Evolutionary conservation across 139 green algal genomes (phyloP).

Genomic region (Desmodesmus armatus): DNA sequence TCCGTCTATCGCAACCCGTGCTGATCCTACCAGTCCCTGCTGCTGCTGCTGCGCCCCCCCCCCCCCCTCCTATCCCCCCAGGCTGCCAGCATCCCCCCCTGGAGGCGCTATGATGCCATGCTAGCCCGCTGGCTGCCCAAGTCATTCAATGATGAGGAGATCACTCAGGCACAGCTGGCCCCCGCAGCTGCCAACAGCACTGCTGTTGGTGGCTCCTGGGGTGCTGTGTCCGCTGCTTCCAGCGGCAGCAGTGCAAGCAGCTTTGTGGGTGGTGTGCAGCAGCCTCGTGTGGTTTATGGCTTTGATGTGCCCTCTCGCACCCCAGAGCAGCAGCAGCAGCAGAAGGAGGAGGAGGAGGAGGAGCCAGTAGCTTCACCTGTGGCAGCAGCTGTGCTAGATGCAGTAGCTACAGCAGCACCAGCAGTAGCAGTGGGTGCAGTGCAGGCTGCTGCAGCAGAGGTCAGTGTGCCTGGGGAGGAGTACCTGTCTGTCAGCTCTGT

Average conservation of each 20-base stretch:
- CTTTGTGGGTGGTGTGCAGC: not conserved
- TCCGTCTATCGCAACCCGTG: too few relatives aligned
- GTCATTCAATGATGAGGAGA: not conserved
- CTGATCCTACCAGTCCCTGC: too few relatives aligned
- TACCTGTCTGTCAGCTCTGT: too few relatives aligned
- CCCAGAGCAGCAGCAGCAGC: constrained; percentile 9
- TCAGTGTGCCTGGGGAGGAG: too few relatives aligned
- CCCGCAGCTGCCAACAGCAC: not conserved
- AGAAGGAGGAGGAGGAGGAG: not conserved
- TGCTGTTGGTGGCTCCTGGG: not conserved
- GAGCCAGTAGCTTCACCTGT: not conserved
- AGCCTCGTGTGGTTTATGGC: not conserved
- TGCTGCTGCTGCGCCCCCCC: not conserved
- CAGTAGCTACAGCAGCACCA: not conserved
- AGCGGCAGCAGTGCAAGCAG: constrained; percentile 5
- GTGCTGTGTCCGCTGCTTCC: not conserved
- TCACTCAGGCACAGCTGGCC: constrained; percentile 2
- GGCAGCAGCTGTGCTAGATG: not conserved
- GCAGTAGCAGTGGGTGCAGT: not conserved
- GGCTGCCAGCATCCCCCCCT: constrained; percentile 26
- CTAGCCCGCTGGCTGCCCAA: constrained; percentile 35
- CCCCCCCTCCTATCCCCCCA: not conserved
- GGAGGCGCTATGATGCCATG: constrained; percentile 34
- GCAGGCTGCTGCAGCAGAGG: not conserved
- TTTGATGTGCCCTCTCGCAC: constrained; percentile 4